phyloP scores from a whole-genome alignment of 139 green algal genomes.

The Ettlia oleoabundans region DNA sequence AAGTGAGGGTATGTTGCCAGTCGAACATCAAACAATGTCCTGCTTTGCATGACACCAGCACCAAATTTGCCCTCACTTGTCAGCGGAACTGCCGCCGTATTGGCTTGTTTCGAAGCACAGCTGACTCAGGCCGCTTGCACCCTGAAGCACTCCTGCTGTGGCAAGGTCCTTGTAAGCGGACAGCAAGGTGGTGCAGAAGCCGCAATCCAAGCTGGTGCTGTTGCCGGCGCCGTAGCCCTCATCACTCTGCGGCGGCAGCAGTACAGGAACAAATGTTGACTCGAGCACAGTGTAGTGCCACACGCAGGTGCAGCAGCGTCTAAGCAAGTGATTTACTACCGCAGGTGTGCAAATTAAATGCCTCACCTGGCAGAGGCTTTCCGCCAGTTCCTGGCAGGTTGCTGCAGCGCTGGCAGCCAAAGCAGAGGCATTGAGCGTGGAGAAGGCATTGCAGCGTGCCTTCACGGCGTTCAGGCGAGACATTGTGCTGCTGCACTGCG shows the following conservation, averaged over 20 bases:
- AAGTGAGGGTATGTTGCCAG: too few relatives aligned
- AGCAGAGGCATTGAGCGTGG: not conserved
- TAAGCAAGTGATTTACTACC: too few relatives aligned
- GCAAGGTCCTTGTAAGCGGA: not conserved
- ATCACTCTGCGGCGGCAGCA: not conserved
- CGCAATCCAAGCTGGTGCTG: not conserved
- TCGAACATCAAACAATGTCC: too few relatives aligned
- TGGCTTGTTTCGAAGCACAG: not conserved
- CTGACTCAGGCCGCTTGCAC: not conserved
- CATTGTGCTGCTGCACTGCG: not conserved
- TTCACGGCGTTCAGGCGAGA: not conserved
- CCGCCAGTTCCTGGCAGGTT: not conserved
- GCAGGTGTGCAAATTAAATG: too few relatives aligned
- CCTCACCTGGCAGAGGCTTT: conserved; percentile 5
- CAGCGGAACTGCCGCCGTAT: too few relatives aligned
- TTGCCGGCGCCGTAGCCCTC: not conserved
- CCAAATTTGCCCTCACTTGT: too few relatives aligned
- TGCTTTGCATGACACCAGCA: too few relatives aligned
- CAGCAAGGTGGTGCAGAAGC: not conserved
- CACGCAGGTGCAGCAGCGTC: too few relatives aligned
- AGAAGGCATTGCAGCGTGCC: not conserved
- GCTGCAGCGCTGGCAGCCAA: not conserved
- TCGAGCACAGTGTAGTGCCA: too few relatives aligned
- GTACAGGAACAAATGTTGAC: too few relatives aligned
- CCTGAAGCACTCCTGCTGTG: not conserved